Evolutionary conservation across 2,329 filamentous ascomycete species (phyloP), one percentile per base, ranked within the genome.

Genomic region (Diaporthe citrichinensis): DNA sequence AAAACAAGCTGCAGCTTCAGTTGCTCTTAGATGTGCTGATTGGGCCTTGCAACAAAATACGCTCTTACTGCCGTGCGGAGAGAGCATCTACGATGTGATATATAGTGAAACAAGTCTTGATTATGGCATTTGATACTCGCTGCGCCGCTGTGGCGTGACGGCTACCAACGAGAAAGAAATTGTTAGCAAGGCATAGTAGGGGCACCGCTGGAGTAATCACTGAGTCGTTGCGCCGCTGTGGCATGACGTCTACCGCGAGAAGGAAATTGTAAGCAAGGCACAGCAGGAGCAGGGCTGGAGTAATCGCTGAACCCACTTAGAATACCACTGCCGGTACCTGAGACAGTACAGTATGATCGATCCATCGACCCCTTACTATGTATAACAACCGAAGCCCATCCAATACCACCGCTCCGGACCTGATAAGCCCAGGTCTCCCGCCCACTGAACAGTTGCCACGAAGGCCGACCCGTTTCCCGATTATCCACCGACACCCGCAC

Each of bases 331-430:
- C n/a, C 4, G n/a, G n/a, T n/a, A n/a, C n/a, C n/a, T n/a, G n/a
- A n/a, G n/a, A n/a, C n/a, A n/a, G n/a, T n/a, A n/a, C n/a, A n/a
- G n/a, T n/a, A n/a, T n/a, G n/a, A n/a, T n/a, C n/a, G n/a, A n/a
- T n/a, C n/a, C n/a, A n/a, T n/a, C 25, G 59, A 49, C 23, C 25
- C 25, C 15, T 65, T 34, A 49, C 25, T 46, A n/a, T 46, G 61
- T 65, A 67, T 49, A 67, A 67, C 41, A 49, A 36, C 20, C 61
- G 25, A n/a, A 20, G 28, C 61, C 31, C 39, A 49, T 67, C 61
- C 20, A 36, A 67, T 49, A 67, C 44, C 61, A 17, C 17, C 44
- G 41, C 28, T 34, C 28, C 25, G 41, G 41, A n/a, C 28, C 28
- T 67, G 28, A 67, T 15, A n/a, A 34, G 28, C 44, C 28, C 15